A percentile compares a stretch with the other conserved stretches of the same genome.
These are phyloP conservation scores for Carpinus viminea DNA, from an alignment of 306 rosid species.

Conservation along the genomic window DNA sequence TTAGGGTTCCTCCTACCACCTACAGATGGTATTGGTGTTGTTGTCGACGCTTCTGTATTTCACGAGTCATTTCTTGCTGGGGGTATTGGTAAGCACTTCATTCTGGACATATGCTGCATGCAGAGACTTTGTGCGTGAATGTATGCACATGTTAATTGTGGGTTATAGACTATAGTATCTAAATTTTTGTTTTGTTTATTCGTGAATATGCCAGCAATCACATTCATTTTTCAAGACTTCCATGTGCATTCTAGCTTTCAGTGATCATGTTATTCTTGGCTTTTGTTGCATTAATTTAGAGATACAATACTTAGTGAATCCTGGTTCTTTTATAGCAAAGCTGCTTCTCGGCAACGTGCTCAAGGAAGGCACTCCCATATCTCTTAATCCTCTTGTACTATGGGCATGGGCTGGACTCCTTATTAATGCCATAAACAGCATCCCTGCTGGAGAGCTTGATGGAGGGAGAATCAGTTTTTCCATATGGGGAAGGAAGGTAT, in stretches of 20 bases:
- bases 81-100: slow-evolving; percentile 70
- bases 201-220: background rate
- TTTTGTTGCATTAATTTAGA: slow-evolving; percentile 25
- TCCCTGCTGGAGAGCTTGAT: slow-evolving; percentile 97
- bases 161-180: background rate
- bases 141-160: slow-evolving; percentile 23
- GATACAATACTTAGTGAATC: slow-evolving; percentile 18
- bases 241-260: background rate
- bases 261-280: background rate
- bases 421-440: slow-evolving; percentile 95
- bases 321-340: slow-evolving; percentile 58
- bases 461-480: slow-evolving; percentile 93
- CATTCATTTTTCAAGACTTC: background rate
- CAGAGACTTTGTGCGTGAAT: slow-evolving; percentile 17
- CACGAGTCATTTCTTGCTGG: slow-evolving; percentile 96
- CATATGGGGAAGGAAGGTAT: slow-evolving; percentile 98
- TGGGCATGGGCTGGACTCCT: slow-evolving; percentile 99
- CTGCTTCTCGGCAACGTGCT: slow-evolving; percentile 80
- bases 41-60: slow-evolving; percentile 87
- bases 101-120: slow-evolving; percentile 1
- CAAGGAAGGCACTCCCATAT: slow-evolving; percentile 86
- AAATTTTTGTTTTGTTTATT: background rate
- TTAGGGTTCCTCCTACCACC: slow-evolving; percentile 90
- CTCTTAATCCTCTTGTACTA: slow-evolving; percentile 87
- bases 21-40: slow-evolving; percentile 78